Conservation (phyloP, 495 filamentous ascomycete species). For the Penicillium lagena region DNA sequence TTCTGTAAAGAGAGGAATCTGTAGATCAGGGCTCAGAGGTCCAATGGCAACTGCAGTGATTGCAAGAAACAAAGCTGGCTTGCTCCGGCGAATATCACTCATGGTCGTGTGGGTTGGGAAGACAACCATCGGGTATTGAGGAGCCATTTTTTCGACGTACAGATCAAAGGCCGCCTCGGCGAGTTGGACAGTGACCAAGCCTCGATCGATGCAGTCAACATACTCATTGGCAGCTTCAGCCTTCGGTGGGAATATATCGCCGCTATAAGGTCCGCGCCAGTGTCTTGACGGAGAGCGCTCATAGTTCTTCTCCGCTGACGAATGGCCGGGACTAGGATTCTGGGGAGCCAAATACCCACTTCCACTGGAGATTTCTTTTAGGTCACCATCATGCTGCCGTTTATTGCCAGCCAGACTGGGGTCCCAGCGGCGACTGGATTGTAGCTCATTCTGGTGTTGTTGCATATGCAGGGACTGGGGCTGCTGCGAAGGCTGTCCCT, state of each 20-base stretch:
- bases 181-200: slow-evolving; percentile 54
- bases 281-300: slow-evolving; percentile 6
- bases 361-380: slow-evolving; percentile 7
- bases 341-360: slow-evolving; percentile 9
- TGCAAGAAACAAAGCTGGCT: slow-evolving; percentile 75
- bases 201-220: slow-evolving; percentile 65
- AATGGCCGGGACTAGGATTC: slow-evolving; percentile 14
- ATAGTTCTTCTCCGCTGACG: slow-evolving; percentile 16
- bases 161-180: slow-evolving; percentile 61
- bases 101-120: slow-evolving; percentile 63
- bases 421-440: slow-evolving; percentile 14
- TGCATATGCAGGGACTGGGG: neutral
- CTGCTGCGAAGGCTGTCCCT: neutral
- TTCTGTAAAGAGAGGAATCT: slow-evolving; percentile 58
- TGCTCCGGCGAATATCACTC: slow-evolving; percentile 58
- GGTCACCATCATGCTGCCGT: slow-evolving; percentile 15
- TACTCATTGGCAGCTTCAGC: slow-evolving; percentile 23
- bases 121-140: slow-evolving; percentile 72
- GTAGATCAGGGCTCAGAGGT: slow-evolving; percentile 51
- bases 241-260: slow-evolving; percentile 8
- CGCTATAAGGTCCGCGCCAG: slow-evolving; percentile 10
- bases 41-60: slow-evolving; percentile 66
- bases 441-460: slow-evolving; percentile 4
- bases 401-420: slow-evolving; percentile 14
- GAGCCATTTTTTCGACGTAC: slow-evolving; percentile 62